A percentile compares a stretch with the other conserved stretches of the same genome.
Evolutionary conservation across 148 eudicot species (phyloP).

Genomic region (Camellia japonica): DNA sequence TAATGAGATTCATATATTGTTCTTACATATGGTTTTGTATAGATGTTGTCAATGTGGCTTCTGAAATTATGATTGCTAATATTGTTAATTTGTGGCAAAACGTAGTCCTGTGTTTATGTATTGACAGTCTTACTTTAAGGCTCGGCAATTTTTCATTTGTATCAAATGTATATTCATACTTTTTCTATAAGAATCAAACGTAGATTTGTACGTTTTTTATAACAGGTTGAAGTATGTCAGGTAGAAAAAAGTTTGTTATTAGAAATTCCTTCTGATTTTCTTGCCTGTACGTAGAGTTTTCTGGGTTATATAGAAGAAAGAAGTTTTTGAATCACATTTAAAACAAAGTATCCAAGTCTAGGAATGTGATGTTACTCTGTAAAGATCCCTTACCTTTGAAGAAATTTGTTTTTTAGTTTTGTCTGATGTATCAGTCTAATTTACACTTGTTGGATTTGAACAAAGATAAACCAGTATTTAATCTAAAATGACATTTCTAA

Average conservation of each 20-base stretch:
- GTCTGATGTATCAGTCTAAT: not conserved
- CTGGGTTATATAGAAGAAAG: not conserved
- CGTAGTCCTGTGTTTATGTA: not conserved
- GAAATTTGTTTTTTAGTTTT: not conserved
- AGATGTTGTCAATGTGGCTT: not conserved
- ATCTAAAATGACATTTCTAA: not conserved
- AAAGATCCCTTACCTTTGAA: not conserved
- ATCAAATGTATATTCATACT: not conserved
- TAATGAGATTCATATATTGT: not conserved
- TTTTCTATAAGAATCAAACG: no score
- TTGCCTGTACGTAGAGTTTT: not conserved
- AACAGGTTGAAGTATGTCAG: not conserved
- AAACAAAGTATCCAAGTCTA: not conserved
- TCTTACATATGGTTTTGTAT: not conserved
- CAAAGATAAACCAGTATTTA: not conserved
- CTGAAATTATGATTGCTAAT: not conserved
- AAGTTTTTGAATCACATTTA: not conserved
- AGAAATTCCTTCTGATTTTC: not conserved
- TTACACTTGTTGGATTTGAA: not conserved
- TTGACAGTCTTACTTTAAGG: not conserved
- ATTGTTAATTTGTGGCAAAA: not conserved
- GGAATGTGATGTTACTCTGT: constrained; percentile 1
- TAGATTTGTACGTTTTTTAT: no score
- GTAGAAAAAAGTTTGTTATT: no score
- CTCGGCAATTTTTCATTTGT: not conserved